Evolutionary conservation across 306 rosid genomes (phyloP).

Genomic region (Acacia confusa): DNA sequence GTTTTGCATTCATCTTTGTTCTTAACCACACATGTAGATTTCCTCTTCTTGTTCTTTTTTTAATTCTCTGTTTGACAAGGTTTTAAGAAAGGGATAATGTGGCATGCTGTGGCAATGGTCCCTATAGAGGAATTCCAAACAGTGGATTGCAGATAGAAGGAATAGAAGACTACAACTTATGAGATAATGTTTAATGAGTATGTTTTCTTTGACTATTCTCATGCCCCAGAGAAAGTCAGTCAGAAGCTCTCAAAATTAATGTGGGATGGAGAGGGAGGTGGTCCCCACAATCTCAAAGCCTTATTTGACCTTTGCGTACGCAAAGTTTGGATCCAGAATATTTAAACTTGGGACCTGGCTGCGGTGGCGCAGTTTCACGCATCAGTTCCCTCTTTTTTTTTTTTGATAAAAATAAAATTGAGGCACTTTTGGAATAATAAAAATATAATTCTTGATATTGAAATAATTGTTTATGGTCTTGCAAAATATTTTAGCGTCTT

Average conservation of each 20-base stretch:
- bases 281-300: not conserved
- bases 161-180: slow-evolving; percentile 43
- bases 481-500: too few relatives aligned
- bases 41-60: not conserved
- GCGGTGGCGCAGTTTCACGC: too few relatives aligned
- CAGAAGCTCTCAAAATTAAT: slow-evolving; percentile 38
- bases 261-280: slow-evolving; percentile 34
- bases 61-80: not conserved
- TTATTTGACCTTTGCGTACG: not conserved
- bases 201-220: slow-evolving; percentile 57
- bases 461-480: too few relatives aligned
- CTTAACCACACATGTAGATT: not conserved
- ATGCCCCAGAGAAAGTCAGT: slow-evolving; percentile 51
- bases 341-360: too few relatives aligned
- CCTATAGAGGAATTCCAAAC: slow-evolving; percentile 47
- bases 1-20: not conserved
- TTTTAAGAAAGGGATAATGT: slow-evolving; percentile 38
- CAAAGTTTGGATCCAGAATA: too few relatives aligned
- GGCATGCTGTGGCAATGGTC: slow-evolving; percentile 62
- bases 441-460: too few relatives aligned
- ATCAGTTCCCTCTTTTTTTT: too few relatives aligned
- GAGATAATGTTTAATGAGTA: slow-evolving; percentile 40
- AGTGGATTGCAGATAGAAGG: slow-evolving; percentile 52
- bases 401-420: too few relatives aligned
- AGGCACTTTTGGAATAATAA: too few relatives aligned